Base-by-base conservation (phyloP, 1,284 basidiomycete species). In the Moniliella sp. region DNA sequence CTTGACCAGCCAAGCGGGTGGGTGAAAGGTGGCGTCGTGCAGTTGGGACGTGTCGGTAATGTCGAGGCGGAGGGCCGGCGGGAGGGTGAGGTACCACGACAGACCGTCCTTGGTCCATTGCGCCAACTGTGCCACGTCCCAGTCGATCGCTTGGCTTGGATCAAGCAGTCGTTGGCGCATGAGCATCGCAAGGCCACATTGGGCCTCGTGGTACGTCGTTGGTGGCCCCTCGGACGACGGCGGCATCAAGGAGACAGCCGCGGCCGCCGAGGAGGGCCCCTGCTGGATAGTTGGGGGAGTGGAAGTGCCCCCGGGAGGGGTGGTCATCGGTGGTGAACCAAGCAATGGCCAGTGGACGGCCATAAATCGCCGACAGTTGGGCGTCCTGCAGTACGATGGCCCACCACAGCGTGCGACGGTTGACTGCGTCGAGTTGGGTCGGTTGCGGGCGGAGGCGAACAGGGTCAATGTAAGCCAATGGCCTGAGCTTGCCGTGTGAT, bases 401-500 rank as follows among this genome's bases (percentile, higher is more conserved):
- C 43, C 43, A n/a, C 43, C 43, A 45, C 15, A 45, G 37, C 3
- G 37, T 35, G 3, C 43, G 27, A 9, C 43, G 33, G 10, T 28
- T 39, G 27, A 42, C 40, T 9, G 32, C 37, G 15, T 45, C 43
- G 5, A 42, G 33, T 2, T 39, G 37, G 16, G 37, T 36, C 35
- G 35, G 40, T 19, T 39, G 32, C 14, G 31, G 27, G 27, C 36
- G 36, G 34, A 42, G 37, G 27, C 36, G 39, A 32, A 35, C 34
- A 4, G 43, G 43, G 12, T 45, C 43, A 5, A 45, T 34, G 27
- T 45, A 40, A 1, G 42, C 43, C 43, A 18, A 45, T 45, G 5
- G 37, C 37, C 17, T 45, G 43, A 2, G 43, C 43, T 31, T 45
- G 43, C n/a, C 43, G 28, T 3, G 40, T 37, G 5, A 45, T 40